These are phyloP conservation scores for Laburnicola sp. DNA, from an alignment of 2,329 filamentous ascomycete genomes.

Conservation along the genomic window DNA sequence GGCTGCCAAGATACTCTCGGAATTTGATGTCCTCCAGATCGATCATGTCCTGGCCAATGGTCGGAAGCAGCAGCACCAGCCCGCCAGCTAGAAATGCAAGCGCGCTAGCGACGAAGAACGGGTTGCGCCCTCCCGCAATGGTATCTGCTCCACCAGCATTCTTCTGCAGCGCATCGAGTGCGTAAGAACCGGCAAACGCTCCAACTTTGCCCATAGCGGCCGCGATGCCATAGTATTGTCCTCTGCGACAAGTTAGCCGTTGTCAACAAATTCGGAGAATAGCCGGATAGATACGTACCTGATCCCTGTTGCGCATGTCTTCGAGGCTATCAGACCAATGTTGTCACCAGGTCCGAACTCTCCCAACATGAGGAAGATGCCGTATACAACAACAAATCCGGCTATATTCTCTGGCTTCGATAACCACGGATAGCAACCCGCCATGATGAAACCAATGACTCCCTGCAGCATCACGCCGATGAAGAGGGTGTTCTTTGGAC, in stretches of 20 bases:
- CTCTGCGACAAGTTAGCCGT: conserved; percentile 54
- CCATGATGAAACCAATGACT: conserved; percentile 85
- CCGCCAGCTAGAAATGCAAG: conserved; percentile 73
- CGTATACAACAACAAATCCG: conserved; percentile 78
- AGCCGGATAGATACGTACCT: conserved; percentile 46
- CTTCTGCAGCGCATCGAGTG: conserved; percentile 68
- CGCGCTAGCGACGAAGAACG: conserved; percentile 81
- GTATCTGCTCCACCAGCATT: conserved; percentile 39
- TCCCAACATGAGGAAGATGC: conserved; percentile 74
- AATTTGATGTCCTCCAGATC: conserved; percentile 75
- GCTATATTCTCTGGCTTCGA: conserved; percentile 67
- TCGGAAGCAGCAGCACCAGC: conserved; percentile 69
- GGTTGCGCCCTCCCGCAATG: conserved; percentile 71
- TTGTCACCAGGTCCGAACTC: conserved; percentile 89
- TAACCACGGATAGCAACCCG: conserved; percentile 73
- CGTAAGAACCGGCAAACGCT: conserved; percentile 83
- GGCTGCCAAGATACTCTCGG: conserved; percentile 68
- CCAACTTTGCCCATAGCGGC: conserved; percentile 75
- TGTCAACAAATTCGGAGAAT: no score
- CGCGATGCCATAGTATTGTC: conserved; percentile 72
- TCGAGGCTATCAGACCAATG: conserved; percentile 83
- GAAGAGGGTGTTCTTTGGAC: conserved; percentile 73
- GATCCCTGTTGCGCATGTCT: conserved; percentile 86
- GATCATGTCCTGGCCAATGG: conserved; percentile 84
- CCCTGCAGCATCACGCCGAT: conserved; percentile 73